A percentile compares a stretch with the other conserved stretches of the same genome.
Evolutionary conservation across 768 basidiomycete species (phyloP).

Genomic region (Trametes sanguinea): DNA sequence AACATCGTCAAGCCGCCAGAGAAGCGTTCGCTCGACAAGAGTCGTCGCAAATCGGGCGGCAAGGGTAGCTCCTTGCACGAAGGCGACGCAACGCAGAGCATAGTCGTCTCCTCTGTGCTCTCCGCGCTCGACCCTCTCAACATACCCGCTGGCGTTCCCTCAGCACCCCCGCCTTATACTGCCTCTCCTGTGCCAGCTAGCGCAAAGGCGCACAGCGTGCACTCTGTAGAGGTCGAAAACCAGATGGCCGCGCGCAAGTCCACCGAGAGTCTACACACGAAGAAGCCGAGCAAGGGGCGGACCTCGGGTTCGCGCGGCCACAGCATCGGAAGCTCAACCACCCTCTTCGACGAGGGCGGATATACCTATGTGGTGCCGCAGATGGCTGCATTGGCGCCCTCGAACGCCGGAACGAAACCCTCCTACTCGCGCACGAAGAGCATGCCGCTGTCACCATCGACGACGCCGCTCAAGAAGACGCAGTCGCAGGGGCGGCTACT

Average conservation of each 20-base stretch:
- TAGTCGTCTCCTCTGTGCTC: conserved; percentile 24
- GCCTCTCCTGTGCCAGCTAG: conserved; percentile 19
- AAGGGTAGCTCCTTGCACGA: conserved; percentile 15
- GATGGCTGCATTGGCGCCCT: conserved; percentile 2
- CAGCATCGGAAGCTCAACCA: conserved; percentile 13
- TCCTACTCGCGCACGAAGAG: conserved; percentile 49
- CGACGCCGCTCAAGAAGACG: conserved; percentile 28
- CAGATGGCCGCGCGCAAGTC: conserved; percentile 33
- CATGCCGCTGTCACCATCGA: conserved; percentile 42
- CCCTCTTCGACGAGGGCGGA: conserved; percentile 25
- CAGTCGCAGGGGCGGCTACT: conserved; percentile 32
- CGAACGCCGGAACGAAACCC: conserved; percentile 17
- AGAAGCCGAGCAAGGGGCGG: conserved; percentile 40
- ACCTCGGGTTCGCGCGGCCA: conserved; percentile 27
- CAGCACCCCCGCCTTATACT: conserved; percentile 20
- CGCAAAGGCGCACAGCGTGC: conserved; percentile 21
- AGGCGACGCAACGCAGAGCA: conserved; percentile 19
- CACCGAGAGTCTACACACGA: conserved; percentile 42
- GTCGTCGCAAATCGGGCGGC: conserved; percentile 12
- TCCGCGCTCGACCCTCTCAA: conserved; percentile 25
- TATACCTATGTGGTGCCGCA: conserved; percentile 23
- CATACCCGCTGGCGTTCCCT: conserved; percentile 16
- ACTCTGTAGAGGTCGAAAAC: conserved; percentile 21
- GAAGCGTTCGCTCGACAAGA: conserved; percentile 26
- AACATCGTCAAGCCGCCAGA: conserved; percentile 41